phyloP scores from a whole-genome alignment of 148 eudicot species.

The Silene latifolia region DNA sequence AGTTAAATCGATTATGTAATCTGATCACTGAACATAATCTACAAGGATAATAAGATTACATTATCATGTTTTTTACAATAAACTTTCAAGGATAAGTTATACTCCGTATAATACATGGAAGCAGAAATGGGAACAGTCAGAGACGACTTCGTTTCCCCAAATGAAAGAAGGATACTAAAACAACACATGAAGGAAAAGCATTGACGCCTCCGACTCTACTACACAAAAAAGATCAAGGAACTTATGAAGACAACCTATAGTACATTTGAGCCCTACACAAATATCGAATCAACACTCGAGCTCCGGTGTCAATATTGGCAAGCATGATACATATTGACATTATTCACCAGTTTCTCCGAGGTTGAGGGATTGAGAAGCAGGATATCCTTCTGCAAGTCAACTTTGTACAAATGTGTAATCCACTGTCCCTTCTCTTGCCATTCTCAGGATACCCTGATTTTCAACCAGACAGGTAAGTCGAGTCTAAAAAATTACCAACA shows the following conservation, averaged over 20 bases:
- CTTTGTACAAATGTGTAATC: not conserved
- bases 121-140: not conserved
- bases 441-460: not conserved
- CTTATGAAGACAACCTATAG: not conserved
- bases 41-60: too few relatives aligned
- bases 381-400: not conserved
- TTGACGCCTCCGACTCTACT: not conserved
- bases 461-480: constrained; percentile 1
- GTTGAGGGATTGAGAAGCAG: not conserved
- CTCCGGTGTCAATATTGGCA: not conserved
- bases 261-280: not conserved
- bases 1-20: too few relatives aligned
- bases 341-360: not conserved
- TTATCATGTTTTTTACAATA: too few relatives aligned
- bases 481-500: not conserved
- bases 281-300: not conserved
- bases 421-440: not conserved
- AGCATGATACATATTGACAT: constrained; percentile 7
- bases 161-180: not conserved
- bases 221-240: not conserved
- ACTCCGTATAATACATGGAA: not conserved
- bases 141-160: not conserved
- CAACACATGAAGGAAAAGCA: not conserved
- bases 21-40: too few relatives aligned
- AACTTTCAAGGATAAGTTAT: not conserved